Base-by-base conservation (phyloP, 1,284 basidiomycete genomes). In the Apiotrichum laibachii region DNA sequence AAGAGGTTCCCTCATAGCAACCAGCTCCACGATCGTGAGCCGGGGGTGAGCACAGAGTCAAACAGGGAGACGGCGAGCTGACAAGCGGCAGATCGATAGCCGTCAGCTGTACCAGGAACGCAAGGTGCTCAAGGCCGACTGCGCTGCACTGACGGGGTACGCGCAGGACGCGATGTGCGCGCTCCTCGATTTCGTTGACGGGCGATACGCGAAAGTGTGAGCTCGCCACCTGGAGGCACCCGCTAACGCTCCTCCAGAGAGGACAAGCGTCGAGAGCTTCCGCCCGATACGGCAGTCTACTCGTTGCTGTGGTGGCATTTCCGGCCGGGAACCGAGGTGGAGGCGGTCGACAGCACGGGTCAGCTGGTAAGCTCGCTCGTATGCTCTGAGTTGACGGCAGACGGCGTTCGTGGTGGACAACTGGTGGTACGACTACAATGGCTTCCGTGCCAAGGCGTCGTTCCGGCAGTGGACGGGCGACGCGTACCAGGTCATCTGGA, bases 401-500 rank as follows among this genome's bases (percentile, higher is more conserved):
- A 48, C 46, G 15, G 46, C 46, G n/a, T 48, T 22, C 46, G 31
- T 48, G 7, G 46, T 48, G 26, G 26, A 16, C 26, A 35, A 34
- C 46, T 48, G 46, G 46, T 48, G 46, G 46, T 48, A 48, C 46
- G 46, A 48, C 31, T 48, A 48, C 46, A 48, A 48, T 16, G 46
- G 46, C 26, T 54, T 54, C 35, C 44, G 44, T 18, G 53, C 53
- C 16, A 54, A 54, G 44, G 44, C 34, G 26, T 47, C 44, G 19
- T 54, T 46, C 26, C 46, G 39, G 22, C 53, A 54, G 44, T 54
- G 53, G 53, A 54, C 53, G 9, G 53, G 53, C 4, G 46, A 39
- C 19, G 53, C 53, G 26, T 54, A 21, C 53, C 46, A 54, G 44
- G 44, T 45, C 53, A 47, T 54, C 34, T 35, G 46, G 44, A 54